Evolutionary conservation across 768 basidiomycete genomes (phyloP), one percentile per base, ranked within the genome.

Genomic region (Lactarius sp.): DNA sequence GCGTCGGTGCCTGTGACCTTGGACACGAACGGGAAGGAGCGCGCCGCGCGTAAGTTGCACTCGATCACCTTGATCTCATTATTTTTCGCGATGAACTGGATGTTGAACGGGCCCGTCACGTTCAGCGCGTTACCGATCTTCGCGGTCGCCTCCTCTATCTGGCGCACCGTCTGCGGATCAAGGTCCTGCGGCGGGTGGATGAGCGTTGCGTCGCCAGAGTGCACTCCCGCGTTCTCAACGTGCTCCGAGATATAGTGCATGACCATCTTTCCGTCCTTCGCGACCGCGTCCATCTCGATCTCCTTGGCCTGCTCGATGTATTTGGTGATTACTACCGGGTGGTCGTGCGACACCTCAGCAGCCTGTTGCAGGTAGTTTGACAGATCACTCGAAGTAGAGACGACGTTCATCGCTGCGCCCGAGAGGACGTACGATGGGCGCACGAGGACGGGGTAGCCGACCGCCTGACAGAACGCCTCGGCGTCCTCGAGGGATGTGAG

Each of bases 51-150:
- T 39, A 99, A 79, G 77, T 99, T 99, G 77, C 96, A 98, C 75
- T 99, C 96, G 74, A 99, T 99, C 70, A 99, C 96, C 82, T 99
- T 99, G 82, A 99, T 98, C 76, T 98, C 96, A 78, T 98, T 98
- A 78, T 99, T 91, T 84, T 99, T 99, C 56, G 96, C 96, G 70
- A 99, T 98, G 78, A 99, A 98, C 79, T 99, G 96, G 73, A 99
- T 99, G 73, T 99, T 99, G 85, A 90, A 98, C 1, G 96, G 96
- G 6, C 96, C 97, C 6, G 96, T 98, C 52, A 98, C 95, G 73
- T 98, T 97, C 62, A 99, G 84, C 14, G 97, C 96, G 62, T 94
- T 91, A 36, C 94, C 97, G 66, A 99, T 98, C 81, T 98, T 99
- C 47, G 86, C 88, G 1, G 96, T 98, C 7, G 97, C 97, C 71